Conservation (phyloP, 2,329 filamentous ascomycete species). For the Colletotrichum musicola region DNA sequence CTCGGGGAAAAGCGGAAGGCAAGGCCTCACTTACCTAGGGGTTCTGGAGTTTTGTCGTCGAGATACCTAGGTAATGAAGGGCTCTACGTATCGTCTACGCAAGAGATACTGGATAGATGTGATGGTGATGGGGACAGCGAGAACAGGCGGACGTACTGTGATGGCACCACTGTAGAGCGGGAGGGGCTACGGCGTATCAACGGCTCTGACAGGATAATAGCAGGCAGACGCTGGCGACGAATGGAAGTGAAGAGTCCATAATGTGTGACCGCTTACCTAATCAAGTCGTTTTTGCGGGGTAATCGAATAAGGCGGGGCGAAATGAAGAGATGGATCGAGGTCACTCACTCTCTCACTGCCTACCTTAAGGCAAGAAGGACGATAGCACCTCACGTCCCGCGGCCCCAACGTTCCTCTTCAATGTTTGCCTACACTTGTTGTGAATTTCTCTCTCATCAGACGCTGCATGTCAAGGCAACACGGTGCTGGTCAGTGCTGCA, state of each 20-base stretch:
- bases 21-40: conserved; percentile 4
- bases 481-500: conserved; percentile 1
- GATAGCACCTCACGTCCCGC: not conserved
- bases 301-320: conserved; percentile 16
- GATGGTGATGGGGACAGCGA: conserved; percentile 1
- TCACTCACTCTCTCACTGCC: not conserved
- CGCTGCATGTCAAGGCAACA: not conserved
- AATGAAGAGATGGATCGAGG: not conserved
- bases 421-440: not conserved
- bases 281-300: conserved; percentile 25
- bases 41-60: too few relatives aligned
- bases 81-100: not conserved
- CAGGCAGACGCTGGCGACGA: not conserved
- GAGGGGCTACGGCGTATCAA: conserved; percentile 4
- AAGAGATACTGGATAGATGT: not conserved
- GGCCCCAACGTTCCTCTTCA: not conserved
- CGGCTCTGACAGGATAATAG: conserved; percentile 2
- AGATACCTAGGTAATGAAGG: too few relatives aligned
- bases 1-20: conserved; percentile 11
- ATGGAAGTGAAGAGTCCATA: too few relatives aligned
- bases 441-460: not conserved
- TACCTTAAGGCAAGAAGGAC: not conserved
- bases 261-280: too few relatives aligned
- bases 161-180: conserved; percentile 11
- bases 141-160: conserved; percentile 1